phyloP scores from a whole-genome alignment of 2,329 filamentous ascomycete species.

The Xylariaceae sp. region DNA sequence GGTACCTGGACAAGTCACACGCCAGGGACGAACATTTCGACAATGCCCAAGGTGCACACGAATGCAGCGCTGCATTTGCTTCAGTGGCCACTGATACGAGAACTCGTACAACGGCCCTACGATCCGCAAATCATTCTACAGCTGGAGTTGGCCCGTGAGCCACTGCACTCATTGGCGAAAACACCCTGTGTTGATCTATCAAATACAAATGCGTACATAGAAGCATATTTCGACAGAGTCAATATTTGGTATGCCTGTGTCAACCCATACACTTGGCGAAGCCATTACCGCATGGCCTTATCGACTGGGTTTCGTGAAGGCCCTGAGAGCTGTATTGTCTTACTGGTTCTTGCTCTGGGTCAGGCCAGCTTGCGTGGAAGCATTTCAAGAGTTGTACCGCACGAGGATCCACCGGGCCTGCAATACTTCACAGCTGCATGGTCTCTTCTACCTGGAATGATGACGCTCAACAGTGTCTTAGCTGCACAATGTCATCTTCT shows the following conservation, averaged over 20 bases:
- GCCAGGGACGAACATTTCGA: conserved; percentile 64
- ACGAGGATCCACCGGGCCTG: conserved; percentile 69
- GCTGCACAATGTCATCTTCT: conserved; percentile 78
- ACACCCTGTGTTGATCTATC: conserved; percentile 66
- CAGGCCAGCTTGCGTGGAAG: conserved; percentile 72
- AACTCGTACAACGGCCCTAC: conserved; percentile 72
- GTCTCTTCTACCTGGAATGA: conserved; percentile 71
- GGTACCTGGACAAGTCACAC: conserved; percentile 64
- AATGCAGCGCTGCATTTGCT: conserved; percentile 75
- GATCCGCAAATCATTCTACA: conserved; percentile 79
- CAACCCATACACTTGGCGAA: conserved; percentile 75
- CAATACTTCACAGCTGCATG: conserved; percentile 79
- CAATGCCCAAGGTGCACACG: conserved; percentile 81
- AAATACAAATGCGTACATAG: conserved; percentile 70
- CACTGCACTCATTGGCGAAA: conserved; percentile 64
- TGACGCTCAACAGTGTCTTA: conserved; percentile 74
- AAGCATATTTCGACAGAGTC: conserved; percentile 75
- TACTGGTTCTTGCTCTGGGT: conserved; percentile 73
- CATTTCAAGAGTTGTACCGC: conserved; percentile 66
- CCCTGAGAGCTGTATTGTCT: conserved; percentile 76
- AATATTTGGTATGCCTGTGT: conserved; percentile 86
- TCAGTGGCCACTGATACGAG: conserved; percentile 76
- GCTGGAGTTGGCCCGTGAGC: conserved; percentile 74
- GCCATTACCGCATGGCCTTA: conserved; percentile 70
- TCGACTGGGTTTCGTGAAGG: conserved; percentile 74